phyloP scores from a whole-genome alignment of 306 rosid species.

The Styphnolobium japonicum region DNA sequence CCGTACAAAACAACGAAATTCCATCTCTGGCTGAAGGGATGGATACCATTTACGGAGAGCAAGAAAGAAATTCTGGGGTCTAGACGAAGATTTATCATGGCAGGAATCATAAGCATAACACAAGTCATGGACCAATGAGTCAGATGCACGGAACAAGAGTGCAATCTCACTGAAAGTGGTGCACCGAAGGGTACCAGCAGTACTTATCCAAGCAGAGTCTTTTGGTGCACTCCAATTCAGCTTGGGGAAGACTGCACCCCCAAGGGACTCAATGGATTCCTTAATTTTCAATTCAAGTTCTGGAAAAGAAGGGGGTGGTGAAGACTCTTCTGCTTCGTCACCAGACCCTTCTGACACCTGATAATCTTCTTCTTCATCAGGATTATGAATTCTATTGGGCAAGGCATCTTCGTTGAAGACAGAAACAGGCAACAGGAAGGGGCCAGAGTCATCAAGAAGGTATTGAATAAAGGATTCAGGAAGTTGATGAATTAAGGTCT shows the following conservation, averaged over 20 bases:
- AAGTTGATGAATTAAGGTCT: constrained; percentile 62
- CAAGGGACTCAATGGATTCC: constrained; percentile 64
- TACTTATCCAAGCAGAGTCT: constrained; percentile 78
- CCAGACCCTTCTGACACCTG: constrained; percentile 60
- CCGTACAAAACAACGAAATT: constrained; percentile 69
- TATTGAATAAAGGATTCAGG: constrained; percentile 70
- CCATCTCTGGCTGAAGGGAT: constrained; percentile 68
- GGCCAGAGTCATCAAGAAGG: constrained; percentile 67
- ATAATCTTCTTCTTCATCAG: constrained; percentile 63
- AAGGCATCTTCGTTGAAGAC: constrained; percentile 74
- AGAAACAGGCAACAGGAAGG: constrained; percentile 67
- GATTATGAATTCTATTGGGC: constrained; percentile 70
- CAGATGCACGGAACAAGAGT: constrained; percentile 66
- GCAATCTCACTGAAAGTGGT: constrained; percentile 71
- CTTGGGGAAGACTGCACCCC: constrained; percentile 78
- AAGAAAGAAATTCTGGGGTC: constrained; percentile 58
- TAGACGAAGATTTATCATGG: constrained; percentile 44
- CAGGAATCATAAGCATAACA: constrained; percentile 86
- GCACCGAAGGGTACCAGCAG: constrained; percentile 54
- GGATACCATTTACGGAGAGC: constrained; percentile 83
- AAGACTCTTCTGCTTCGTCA: constrained; percentile 56
- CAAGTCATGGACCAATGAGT: constrained; percentile 74
- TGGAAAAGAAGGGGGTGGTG: constrained; percentile 62
- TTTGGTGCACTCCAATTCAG: constrained; percentile 92
- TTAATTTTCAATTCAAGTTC: constrained; percentile 69